Percentiles rank a stretch among this genome's conserved stretches.
Conservation (phyloP, 352 stramenopile genomes). For the Pythium myriotylum region DNA sequence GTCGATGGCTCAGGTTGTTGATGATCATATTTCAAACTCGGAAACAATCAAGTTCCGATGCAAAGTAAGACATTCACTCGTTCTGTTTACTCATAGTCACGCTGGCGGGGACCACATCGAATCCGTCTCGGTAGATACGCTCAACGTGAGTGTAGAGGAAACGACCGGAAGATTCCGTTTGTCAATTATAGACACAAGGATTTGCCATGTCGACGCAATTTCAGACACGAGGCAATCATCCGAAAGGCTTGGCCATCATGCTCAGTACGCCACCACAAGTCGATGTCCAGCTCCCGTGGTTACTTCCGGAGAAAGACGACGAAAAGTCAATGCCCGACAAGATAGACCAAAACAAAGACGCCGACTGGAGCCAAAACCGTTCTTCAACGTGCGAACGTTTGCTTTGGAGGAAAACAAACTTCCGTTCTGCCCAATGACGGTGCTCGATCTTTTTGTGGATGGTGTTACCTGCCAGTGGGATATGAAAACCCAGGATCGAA, state of each 20-base stretch:
- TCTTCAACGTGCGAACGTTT: constrained; percentile 60
- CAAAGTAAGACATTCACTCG: constrained; percentile 57
- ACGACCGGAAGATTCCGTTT: constrained; percentile 57
- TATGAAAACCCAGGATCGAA: constrained; percentile 54
- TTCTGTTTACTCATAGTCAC: constrained; percentile 48
- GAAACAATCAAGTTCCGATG: constrained; percentile 67
- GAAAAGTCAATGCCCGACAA: neutral
- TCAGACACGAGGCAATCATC: neutral
- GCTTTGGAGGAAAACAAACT: constrained; percentile 73
- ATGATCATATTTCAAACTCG: constrained; percentile 36
- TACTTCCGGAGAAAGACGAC: neutral
- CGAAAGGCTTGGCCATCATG: neutral
- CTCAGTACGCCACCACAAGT: constrained; percentile 10
- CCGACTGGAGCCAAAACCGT: neutral
- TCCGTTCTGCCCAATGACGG: constrained; percentile 35
- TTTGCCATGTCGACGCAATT: constrained; percentile 29
- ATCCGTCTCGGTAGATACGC: constrained; percentile 62
- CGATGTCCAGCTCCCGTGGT: constrained; percentile 1
- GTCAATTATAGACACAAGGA: constrained; percentile 46
- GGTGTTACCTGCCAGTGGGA: constrained; percentile 51
- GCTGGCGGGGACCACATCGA: constrained; percentile 37
- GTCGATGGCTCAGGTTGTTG: constrained; percentile 32
- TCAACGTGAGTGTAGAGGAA: constrained; percentile 67
- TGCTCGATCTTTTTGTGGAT: constrained; percentile 75
- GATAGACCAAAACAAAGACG: neutral